Percentiles rank a stretch among this genome's conserved stretches.
phyloP scores from a whole-genome alignment of 345 rosid species.

The Ceriops decandra region DNA sequence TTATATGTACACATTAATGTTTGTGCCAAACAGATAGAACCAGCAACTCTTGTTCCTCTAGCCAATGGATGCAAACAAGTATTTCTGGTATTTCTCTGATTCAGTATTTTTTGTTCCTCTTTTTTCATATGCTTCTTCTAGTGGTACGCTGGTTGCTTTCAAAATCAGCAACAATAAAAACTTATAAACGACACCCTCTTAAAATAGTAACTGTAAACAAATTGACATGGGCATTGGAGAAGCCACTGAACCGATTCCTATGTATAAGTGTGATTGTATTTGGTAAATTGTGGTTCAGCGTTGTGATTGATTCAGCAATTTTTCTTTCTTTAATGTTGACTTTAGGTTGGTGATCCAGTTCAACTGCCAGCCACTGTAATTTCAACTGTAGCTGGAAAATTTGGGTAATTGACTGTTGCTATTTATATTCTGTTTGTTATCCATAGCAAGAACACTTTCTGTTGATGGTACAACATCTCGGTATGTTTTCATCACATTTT shows the following conservation, averaged over 20 bases:
- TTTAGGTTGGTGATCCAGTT: slow-evolving; percentile 91
- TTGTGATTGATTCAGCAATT: slow-evolving; percentile 11
- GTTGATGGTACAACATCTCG: neutral
- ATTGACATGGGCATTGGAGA: neutral
- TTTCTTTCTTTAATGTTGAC: slow-evolving; percentile 5
- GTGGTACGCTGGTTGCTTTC: too few species aligned
- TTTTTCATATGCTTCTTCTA: neutral
- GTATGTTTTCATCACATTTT: slow-evolving; percentile 1
- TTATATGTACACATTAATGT: slow-evolving; percentile 1
- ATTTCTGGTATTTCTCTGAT: slow-evolving; percentile 58
- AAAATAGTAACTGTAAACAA: neutral
- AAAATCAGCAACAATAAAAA: neutral
- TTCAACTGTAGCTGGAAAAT: slow-evolving; percentile 65
- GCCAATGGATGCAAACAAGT: slow-evolving; percentile 96
- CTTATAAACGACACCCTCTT: too few species aligned
- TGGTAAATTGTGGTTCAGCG: neutral
- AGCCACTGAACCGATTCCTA: neutral
- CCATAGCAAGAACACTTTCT: neutral
- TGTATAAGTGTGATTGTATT: neutral
- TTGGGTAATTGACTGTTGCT: slow-evolving; percentile 48
- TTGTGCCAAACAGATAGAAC: slow-evolving; percentile 58
- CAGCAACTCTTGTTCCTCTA: slow-evolving; percentile 94
- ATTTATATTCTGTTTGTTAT: neutral
- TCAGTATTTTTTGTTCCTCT: neutral
- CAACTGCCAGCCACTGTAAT: slow-evolving; percentile 98